Evolutionary conservation across 768 basidiomycete genomes (phyloP).

Genomic region (Kwoniella shandongensis): DNA sequence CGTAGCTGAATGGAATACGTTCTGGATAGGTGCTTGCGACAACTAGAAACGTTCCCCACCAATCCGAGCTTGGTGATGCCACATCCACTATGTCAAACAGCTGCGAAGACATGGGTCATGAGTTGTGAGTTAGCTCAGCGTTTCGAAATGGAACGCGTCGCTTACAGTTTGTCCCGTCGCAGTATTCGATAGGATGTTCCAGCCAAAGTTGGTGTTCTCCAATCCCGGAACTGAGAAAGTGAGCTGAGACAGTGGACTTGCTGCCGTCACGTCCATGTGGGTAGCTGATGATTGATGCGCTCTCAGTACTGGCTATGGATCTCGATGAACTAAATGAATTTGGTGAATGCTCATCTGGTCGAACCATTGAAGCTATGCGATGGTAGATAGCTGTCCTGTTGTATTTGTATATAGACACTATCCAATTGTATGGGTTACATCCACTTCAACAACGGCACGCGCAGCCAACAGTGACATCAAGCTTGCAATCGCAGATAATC

Average conservation of each 20-base stretch:
- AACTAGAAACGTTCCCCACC: conserved; percentile 72
- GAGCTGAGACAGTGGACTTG: too few relatives aligned
- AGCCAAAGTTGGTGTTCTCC: conserved; percentile 29
- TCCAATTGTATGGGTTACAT: too few relatives aligned
- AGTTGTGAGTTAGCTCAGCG: conserved; percentile 61
- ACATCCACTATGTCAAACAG: conserved; percentile 82
- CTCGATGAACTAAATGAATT: conserved; percentile 12
- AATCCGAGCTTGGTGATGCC: conserved; percentile 83
- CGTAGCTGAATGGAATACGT: conserved; percentile 65
- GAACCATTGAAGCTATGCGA: too few relatives aligned
- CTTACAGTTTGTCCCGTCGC: neutral
- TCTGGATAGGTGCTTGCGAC: conserved; percentile 80
- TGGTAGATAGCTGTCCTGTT: too few relatives aligned
- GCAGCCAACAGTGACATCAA: too few relatives aligned
- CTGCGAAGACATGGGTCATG: conserved; percentile 83
- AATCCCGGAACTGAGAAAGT: conserved; percentile 47
- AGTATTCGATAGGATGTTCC: conserved; percentile 51
- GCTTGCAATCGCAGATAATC: neutral
- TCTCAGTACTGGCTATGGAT: conserved; percentile 31
- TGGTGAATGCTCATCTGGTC: too few relatives aligned
- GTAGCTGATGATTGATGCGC: neutral
- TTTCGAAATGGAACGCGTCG: neutral
- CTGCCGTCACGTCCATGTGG: too few relatives aligned
- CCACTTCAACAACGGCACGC: too few relatives aligned
- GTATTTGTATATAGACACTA: too few relatives aligned